Conservation (phyloP, 805 yeast genomes). For the Lipomyces mesembrius region DNA sequence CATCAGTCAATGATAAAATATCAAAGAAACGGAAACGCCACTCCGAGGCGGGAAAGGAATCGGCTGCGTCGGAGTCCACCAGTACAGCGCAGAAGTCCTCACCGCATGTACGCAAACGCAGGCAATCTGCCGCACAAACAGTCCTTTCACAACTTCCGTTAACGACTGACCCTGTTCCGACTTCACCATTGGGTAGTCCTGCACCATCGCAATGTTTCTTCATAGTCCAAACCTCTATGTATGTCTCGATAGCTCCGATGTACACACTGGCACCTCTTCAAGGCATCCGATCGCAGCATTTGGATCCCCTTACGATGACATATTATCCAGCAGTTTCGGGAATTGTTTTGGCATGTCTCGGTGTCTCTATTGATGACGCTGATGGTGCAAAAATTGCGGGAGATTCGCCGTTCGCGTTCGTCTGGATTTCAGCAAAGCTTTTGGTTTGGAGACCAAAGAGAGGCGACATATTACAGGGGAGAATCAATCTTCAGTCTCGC, state of each 20-base stretch:
- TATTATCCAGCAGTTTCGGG: constrained; percentile 75
- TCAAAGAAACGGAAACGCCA: constrained; percentile 22
- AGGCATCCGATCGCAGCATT: constrained; percentile 85
- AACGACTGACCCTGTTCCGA: not conserved
- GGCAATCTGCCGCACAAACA: constrained; percentile 20
- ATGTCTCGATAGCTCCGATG: constrained; percentile 87
- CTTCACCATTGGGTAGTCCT: constrained; percentile 28
- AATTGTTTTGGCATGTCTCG: constrained; percentile 78
- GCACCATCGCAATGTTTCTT: constrained; percentile 65
- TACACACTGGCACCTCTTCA: constrained; percentile 68
- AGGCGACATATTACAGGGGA: constrained; percentile 88
- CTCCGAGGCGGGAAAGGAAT: not conserved
- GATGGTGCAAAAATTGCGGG: constrained; percentile 65
- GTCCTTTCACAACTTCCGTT: constrained; percentile 30
- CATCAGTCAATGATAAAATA: constrained; percentile 10
- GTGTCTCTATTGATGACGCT: constrained; percentile 58
- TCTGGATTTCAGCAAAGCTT: constrained; percentile 84
- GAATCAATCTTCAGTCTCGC: constrained; percentile 88
- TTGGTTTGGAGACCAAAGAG: constrained; percentile 86
- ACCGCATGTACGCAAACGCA: constrained; percentile 6
- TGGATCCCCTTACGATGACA: constrained; percentile 87
- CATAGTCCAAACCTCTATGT: constrained; percentile 61
- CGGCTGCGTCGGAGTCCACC: not conserved
- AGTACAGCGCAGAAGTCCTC: not conserved
- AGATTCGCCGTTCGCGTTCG: constrained; percentile 84